Evolutionary conservation across 306 rosid genomes (phyloP).

Genomic region (Prunus mongolica): DNA sequence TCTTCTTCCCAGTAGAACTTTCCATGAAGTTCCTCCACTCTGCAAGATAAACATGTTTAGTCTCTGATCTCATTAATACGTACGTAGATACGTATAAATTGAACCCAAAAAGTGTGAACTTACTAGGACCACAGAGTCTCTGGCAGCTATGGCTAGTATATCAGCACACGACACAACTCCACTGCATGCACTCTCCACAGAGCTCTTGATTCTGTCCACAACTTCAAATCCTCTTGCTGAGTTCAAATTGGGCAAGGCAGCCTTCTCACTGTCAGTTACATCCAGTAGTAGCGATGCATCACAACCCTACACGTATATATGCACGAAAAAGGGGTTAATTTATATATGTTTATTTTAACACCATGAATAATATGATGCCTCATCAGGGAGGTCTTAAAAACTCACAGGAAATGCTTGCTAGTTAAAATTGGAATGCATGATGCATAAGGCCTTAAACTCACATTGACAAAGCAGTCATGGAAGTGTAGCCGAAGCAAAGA

Average conservation of each 20-base stretch:
- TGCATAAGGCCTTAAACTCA: slow-evolving; percentile 21
- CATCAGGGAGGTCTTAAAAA: too few relatives aligned
- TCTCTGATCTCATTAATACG: neutral
- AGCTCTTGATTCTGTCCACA: slow-evolving; percentile 62
- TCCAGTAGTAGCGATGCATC: slow-evolving; percentile 80
- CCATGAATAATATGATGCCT: too few relatives aligned
- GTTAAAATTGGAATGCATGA: too few relatives aligned
- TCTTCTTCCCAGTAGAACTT: slow-evolving; percentile 64
- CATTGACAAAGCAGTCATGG: slow-evolving; percentile 93
- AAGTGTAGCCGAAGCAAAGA: slow-evolving; percentile 91
- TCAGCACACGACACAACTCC: slow-evolving; percentile 93
- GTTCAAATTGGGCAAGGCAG: slow-evolving; percentile 61
- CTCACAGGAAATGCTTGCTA: too few relatives aligned
- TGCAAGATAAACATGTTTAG: slow-evolving; percentile 14
- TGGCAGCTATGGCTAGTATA: slow-evolving; percentile 69
- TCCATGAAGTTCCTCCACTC: slow-evolving; percentile 87
- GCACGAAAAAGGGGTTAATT: neutral
- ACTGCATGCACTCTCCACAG: slow-evolving; percentile 69
- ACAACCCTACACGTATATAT: slow-evolving; percentile 55
- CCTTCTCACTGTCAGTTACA: slow-evolving; percentile 56
- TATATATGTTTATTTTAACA: neutral
- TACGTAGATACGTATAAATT: too few relatives aligned
- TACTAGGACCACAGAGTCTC: slow-evolving; percentile 81
- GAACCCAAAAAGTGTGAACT: neutral
- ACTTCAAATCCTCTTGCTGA: slow-evolving; percentile 82